Conservation (phyloP, 805 yeast genomes). For the Cyberlindnera nakhonratchasimensis region DNA sequence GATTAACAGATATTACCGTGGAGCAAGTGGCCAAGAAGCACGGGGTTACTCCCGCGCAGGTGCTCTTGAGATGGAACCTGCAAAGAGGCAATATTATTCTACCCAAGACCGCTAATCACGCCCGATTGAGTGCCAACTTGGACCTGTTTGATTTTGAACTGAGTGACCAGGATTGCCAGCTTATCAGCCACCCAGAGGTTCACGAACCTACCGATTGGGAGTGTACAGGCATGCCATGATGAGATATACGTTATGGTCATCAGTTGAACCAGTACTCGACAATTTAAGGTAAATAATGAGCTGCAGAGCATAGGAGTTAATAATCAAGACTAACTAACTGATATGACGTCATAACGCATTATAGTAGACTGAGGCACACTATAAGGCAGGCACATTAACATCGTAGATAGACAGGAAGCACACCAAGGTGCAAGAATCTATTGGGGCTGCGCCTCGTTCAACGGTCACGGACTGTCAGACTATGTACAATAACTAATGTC, state of each 20-base stretch:
- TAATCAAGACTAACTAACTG: too few relatives aligned
- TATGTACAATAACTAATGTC: too few relatives aligned
- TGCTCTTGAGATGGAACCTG: conserved; percentile 55
- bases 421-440: too few relatives aligned
- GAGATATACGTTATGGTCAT: not conserved
- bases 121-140: conserved; percentile 39
- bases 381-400: too few relatives aligned
- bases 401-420: too few relatives aligned
- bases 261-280: too few relatives aligned
- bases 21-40: conserved; percentile 39
- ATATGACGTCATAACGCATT: too few relatives aligned
- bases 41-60: conserved; percentile 45
- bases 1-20: conserved; percentile 43
- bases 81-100: conserved; percentile 55
- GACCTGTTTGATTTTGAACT: conserved; percentile 43
- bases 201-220: conserved; percentile 80
- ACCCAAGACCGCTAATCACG: conserved; percentile 41
- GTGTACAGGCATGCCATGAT: conserved; percentile 17
- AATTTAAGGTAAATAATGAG: too few relatives aligned
- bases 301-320: too few relatives aligned
- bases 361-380: too few relatives aligned
- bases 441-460: too few relatives aligned
- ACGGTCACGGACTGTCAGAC: too few relatives aligned
- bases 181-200: conserved; percentile 48
- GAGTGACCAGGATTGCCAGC: conserved; percentile 37